A percentile compares a stretch with the other conserved stretches of the same genome.
phyloP scores from a whole-genome alignment of 495 filamentous ascomycete species.

The Collariella sp. region DNA sequence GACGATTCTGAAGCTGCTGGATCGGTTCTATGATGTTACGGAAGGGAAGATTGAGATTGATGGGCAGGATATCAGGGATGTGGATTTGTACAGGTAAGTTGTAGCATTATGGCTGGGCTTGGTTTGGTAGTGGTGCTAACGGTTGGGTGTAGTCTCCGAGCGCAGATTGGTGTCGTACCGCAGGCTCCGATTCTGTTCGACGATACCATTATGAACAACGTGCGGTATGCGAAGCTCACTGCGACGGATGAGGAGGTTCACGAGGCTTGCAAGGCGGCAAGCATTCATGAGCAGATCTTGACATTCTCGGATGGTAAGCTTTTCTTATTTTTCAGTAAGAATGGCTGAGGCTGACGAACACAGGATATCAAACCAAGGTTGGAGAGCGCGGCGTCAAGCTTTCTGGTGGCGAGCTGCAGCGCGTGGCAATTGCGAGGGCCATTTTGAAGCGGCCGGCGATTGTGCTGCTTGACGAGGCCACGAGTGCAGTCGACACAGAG shows the following conservation, averaged over 20 bases:
- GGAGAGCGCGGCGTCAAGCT: slow-evolving; percentile 59
- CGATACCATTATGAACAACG: slow-evolving; percentile 63
- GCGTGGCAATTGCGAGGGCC: slow-evolving; percentile 65
- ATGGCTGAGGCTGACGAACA: slow-evolving; percentile 10
- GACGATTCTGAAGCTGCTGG: slow-evolving; percentile 63
- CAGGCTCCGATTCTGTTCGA: slow-evolving; percentile 64
- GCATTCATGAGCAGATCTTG: slow-evolving; percentile 60
- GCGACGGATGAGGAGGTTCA: slow-evolving; percentile 57
- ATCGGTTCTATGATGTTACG: slow-evolving; percentile 61
- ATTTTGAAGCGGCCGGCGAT: slow-evolving; percentile 48
- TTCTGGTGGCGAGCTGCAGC: slow-evolving; percentile 67
- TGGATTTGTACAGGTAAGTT: slow-evolving; percentile 49
- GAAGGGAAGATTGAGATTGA: slow-evolving; percentile 61
- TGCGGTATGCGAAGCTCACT: slow-evolving; percentile 56
- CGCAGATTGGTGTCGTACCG: slow-evolving; percentile 63
- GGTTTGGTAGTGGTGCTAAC: slow-evolving; percentile 1
- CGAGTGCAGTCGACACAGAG: slow-evolving; percentile 53
- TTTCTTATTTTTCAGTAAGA: neutral
- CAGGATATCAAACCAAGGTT: slow-evolving; percentile 50
- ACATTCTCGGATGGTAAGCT: slow-evolving; percentile 47
- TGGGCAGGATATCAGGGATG: slow-evolving; percentile 60
- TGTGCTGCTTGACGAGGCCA: slow-evolving; percentile 50
- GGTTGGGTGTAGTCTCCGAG: slow-evolving; percentile 46
- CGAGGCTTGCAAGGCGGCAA: slow-evolving; percentile 61
- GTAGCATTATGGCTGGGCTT: neutral